A percentile compares a stretch with the other conserved stretches of the same genome.
Evolutionary conservation across 2,329 filamentous ascomycete genomes (phyloP).

Genomic region (Fusarium agapanthi): DNA sequence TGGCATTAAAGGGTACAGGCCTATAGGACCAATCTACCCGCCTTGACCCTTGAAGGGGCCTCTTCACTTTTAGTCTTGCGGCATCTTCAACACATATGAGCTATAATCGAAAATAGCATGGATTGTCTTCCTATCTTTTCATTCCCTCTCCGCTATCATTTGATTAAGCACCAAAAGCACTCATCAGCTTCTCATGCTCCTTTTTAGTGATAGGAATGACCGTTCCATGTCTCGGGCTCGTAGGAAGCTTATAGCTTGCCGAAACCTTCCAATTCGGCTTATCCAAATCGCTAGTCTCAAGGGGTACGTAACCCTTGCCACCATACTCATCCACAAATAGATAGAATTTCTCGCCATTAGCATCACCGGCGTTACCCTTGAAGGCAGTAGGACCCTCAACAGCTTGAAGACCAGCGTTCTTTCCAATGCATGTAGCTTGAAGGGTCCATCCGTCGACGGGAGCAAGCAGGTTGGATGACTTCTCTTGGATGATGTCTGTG

Average conservation of each 20-base stretch:
- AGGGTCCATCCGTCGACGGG: slow-evolving; percentile 54
- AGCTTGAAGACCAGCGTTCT: slow-evolving; percentile 56
- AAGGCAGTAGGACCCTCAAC: slow-evolving; percentile 64
- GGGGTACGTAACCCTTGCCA: slow-evolving; percentile 61
- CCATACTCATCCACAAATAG: slow-evolving; percentile 64
- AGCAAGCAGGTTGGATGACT: slow-evolving; percentile 52
- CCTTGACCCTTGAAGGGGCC: too few species aligned
- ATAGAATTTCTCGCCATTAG: slow-evolving; percentile 62
- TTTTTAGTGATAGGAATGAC: slow-evolving; percentile 59
- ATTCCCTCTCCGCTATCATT: accelerated
- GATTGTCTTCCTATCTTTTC: accelerated
- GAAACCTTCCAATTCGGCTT: slow-evolving; percentile 60
- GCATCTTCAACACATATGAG: too few species aligned
- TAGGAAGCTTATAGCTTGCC: slow-evolving; percentile 55
- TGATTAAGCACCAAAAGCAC: background rate
- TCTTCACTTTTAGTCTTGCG: too few species aligned
- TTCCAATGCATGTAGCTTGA: slow-evolving; percentile 59
- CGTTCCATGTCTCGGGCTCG: slow-evolving; percentile 62
- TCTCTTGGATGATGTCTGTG: slow-evolving; percentile 63
- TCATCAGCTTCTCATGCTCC: slow-evolving; percentile 19
- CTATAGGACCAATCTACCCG: too few species aligned
- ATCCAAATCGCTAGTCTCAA: slow-evolving; percentile 59
- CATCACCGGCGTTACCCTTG: slow-evolving; percentile 58
- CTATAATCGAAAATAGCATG: background rate
- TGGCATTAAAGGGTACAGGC: too few species aligned